Evolutionary conservation across 257 asterid genomes (phyloP), one percentile per base, ranked within the genome.

Genomic region (Lycium barbarum): DNA sequence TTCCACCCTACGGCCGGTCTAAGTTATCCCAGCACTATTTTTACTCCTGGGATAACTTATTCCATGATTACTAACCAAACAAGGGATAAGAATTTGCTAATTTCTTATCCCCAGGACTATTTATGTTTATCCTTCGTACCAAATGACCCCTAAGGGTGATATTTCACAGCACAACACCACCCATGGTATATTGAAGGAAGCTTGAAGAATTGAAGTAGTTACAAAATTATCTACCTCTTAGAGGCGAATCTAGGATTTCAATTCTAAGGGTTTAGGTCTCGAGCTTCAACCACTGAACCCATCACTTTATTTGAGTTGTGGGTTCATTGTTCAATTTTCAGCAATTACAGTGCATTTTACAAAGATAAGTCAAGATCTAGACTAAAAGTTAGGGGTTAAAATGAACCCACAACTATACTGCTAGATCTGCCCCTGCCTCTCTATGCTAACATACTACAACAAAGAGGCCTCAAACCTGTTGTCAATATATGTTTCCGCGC

Each of bases 371-470:
- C 7, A 14, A 9, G 54, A 54, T 70, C 54, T 70, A 40, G 79
- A 70, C 54, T 17, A 38, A 70, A 70, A 38, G 79, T 70, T 38
- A 15, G 8, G 40, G 9, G 79, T 70, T 15, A 3, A 38, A 70
- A 70, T 12, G 54, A 70, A 70, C 54, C 15, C 54, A 70, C 54
- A 15, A 70, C 35, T 1, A 70, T 70, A 68, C 26, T 7, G 76
- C 76, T 36, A 68, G 76, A 36, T 68, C 53, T 38, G 0, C 76
- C 59, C 18, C 20, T 73, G 58, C 38, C 1, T 73, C 38, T 73
- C 80, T 47, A 73, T 11, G 40, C 80, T 47, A 73, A 73, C 59
- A 73, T 47, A 2, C 17, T 20, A 73, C 80, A 73, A 47, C 80
- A 47, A 47, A 73, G 58, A 40, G 43, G 80, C 7, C 59, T 73